A percentile compares a stretch with the other conserved stretches of the same genome.
Conservation (phyloP, 805 yeast species). For the Metschnikowia cubensis region DNA sequence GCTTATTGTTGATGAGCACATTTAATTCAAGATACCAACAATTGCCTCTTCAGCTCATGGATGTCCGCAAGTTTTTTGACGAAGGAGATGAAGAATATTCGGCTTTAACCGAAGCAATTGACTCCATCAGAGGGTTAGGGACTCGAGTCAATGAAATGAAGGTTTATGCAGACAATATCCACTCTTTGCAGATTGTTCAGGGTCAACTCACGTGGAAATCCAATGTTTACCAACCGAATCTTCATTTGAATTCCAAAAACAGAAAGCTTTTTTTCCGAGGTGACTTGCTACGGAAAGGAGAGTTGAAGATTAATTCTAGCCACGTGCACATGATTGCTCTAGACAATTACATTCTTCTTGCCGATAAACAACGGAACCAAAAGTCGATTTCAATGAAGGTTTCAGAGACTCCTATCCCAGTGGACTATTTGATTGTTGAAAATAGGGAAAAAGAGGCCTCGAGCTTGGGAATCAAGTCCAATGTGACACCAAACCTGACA, state of each 20-base stretch:
- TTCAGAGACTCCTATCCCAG: constrained; percentile 47
- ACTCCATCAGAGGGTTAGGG: constrained; percentile 52
- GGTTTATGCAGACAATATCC: constrained; percentile 54
- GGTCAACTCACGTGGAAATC: constrained; percentile 52
- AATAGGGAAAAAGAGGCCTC: constrained; percentile 20
- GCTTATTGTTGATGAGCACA: constrained; percentile 37
- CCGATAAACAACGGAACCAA: constrained; percentile 49
- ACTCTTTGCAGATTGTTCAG: constrained; percentile 51
- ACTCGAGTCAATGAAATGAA: constrained; percentile 58
- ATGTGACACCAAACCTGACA: neutral
- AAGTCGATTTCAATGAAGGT: constrained; percentile 34
- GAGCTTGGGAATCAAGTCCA: neutral
- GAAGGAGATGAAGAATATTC: constrained; percentile 48
- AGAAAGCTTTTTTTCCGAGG: constrained; percentile 60
- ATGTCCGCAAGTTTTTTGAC: constrained; percentile 47
- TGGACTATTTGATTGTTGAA: constrained; percentile 53
- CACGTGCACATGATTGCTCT: constrained; percentile 53
- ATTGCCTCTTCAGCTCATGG: constrained; percentile 58
- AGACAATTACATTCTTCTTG: constrained; percentile 67
- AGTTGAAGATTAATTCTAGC: constrained; percentile 55
- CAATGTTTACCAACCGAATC: constrained; percentile 40
- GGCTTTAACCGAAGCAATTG: constrained; percentile 49
- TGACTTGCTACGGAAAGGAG: constrained; percentile 56
- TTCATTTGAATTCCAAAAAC: constrained; percentile 38
- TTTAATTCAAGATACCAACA: constrained; percentile 45